These are phyloP conservation scores for Nothophoma quercina DNA, from an alignment of 2,329 filamentous ascomycete genomes.

Conservation along the genomic window DNA sequence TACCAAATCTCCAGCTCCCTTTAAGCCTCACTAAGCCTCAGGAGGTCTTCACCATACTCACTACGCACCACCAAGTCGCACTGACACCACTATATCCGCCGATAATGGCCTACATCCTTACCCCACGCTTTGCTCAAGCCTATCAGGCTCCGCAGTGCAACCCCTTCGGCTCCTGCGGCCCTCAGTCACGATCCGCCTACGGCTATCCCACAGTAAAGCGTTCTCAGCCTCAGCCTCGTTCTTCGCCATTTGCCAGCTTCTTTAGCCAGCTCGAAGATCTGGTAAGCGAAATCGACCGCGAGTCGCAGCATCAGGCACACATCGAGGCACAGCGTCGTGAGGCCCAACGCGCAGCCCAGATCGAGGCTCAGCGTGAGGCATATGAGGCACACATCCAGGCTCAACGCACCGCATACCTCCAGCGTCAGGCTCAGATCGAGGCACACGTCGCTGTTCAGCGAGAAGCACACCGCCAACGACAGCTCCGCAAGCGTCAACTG, in stretches of 20 bases:
- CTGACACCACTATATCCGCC: slow-evolving; percentile 6
- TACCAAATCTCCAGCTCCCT: slow-evolving; percentile 27
- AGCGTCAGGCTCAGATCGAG: slow-evolving; percentile 28
- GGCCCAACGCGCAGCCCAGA: slow-evolving; percentile 27
- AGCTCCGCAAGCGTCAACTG: slow-evolving; percentile 41
- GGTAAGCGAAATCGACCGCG: slow-evolving; percentile 42
- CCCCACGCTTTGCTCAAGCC: slow-evolving; percentile 42
- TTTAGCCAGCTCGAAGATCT: slow-evolving; percentile 44
- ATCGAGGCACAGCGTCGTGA: slow-evolving; percentile 29
- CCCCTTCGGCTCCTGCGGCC: slow-evolving; percentile 38
- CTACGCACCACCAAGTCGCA: slow-evolving; percentile 5
- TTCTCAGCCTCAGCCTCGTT: slow-evolving; percentile 20
- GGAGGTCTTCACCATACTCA: slow-evolving; percentile 16
- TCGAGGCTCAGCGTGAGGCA: slow-evolving; percentile 35
- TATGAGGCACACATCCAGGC: slow-evolving; percentile 33
- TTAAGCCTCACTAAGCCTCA: slow-evolving; percentile 20
- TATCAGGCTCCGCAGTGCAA: slow-evolving; percentile 39
- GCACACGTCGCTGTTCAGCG: slow-evolving; percentile 40
- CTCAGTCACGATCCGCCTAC: slow-evolving; percentile 29
- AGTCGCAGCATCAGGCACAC: slow-evolving; percentile 34
- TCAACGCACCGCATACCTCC: slow-evolving; percentile 25
- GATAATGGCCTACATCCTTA: slow-evolving; percentile 47
- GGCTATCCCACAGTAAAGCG: slow-evolving; percentile 22
- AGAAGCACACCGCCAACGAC: slow-evolving; percentile 38
- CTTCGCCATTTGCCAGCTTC: slow-evolving; percentile 42